These are phyloP conservation scores for Phytophthora melonis DNA, from an alignment of 352 stramenopile species.

Conservation along the genomic window DNA sequence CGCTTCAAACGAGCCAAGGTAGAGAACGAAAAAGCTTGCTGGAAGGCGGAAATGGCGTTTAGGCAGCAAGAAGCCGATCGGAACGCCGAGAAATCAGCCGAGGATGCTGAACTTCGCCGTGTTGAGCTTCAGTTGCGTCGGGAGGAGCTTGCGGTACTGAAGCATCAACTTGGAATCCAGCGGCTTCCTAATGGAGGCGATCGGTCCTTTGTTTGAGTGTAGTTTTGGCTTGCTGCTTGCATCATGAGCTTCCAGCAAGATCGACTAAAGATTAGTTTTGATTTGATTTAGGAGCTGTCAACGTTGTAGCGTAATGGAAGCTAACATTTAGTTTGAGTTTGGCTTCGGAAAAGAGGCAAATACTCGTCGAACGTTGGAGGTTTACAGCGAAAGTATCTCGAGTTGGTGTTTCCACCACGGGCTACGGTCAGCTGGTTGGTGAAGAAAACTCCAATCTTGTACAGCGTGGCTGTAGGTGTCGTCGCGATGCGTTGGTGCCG, in stretches of 20 bases:
- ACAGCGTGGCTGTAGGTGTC: slow-evolving; percentile 6
- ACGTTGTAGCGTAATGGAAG: no score
- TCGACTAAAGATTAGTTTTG: no score
- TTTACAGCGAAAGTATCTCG: background rate
- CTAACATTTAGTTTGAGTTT: no score
- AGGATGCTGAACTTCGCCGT: background rate
- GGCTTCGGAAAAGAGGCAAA: background rate
- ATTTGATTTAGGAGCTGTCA: no score
- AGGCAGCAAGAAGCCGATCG: background rate
- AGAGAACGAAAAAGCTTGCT: slow-evolving; percentile 1
- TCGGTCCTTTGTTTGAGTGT: no score
- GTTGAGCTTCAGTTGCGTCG: background rate
- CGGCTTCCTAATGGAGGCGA: background rate
- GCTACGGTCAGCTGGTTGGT: background rate
- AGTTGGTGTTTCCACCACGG: background rate
- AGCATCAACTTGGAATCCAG: background rate
- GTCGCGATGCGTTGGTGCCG: slow-evolving; percentile 13
- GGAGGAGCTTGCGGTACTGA: background rate
- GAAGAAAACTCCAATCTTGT: slow-evolving; percentile 12
- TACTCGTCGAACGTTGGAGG: background rate
- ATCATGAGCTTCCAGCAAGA: no score
- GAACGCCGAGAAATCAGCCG: background rate
- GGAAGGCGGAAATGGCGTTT: slow-evolving; percentile 9
- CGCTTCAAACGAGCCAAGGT: background rate
- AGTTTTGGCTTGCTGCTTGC: no score